Conservation (phyloP, 176 grass and related monocot genomes). For the Avena insularis region DNA sequence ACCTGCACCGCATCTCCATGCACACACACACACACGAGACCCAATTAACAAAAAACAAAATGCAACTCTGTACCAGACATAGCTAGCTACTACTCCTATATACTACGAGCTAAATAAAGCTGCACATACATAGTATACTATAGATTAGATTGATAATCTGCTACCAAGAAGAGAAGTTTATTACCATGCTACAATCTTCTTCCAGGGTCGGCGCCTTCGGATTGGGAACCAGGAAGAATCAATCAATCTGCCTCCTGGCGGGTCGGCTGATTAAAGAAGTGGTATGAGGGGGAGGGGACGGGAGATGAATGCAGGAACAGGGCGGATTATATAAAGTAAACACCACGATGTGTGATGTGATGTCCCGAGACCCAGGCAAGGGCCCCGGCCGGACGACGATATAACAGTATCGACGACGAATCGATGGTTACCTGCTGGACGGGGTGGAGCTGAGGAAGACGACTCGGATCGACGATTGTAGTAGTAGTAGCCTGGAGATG, state of each 20-base stretch:
- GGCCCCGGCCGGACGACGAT: not conserved
- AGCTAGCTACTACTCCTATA: not conserved
- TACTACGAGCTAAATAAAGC: too few species aligned
- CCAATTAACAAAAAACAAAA: slow-evolving; percentile 20
- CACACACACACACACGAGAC: not conserved
- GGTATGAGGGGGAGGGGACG: not conserved
- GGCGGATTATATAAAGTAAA: not conserved
- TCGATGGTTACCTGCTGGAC: slow-evolving; percentile 46
- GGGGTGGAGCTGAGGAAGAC: slow-evolving; percentile 21
- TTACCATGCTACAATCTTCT: slow-evolving; percentile 47
- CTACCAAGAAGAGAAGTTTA: not conserved
- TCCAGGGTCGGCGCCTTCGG: slow-evolving; percentile 10
- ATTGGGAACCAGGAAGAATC: not conserved
- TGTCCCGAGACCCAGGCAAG: not conserved
- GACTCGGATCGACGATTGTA: not conserved
- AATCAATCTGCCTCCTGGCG: not conserved
- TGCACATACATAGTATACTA: too few species aligned
- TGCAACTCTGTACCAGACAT: not conserved
- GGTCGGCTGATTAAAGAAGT: not conserved
- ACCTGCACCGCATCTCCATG: slow-evolving; percentile 54
- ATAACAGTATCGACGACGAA: slow-evolving; percentile 20
- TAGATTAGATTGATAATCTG: not conserved
- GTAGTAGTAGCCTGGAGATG: slow-evolving; percentile 11
- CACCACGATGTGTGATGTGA: slow-evolving; percentile 4
- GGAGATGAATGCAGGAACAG: slow-evolving; percentile 45